Evolutionary conservation across 768 basidiomycete species (phyloP).

Genomic region (Phylloporus scabripes): DNA sequence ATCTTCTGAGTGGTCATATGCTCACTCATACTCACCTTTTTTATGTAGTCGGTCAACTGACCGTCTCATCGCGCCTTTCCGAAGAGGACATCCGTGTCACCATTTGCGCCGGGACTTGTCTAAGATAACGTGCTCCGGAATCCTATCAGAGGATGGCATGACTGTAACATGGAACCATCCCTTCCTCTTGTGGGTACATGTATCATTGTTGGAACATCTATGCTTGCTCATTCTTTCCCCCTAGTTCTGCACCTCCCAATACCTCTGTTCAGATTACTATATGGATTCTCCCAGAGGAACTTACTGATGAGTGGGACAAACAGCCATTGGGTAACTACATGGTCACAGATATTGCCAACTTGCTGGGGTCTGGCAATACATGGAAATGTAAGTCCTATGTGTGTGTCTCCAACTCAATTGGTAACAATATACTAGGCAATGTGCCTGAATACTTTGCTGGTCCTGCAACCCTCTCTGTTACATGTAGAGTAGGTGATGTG

Average conservation of each 20-base stretch:
- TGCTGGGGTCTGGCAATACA: background rate
- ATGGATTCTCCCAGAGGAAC: background rate
- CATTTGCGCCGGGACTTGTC: background rate
- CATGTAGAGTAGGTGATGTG: no score
- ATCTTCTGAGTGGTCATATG: background rate
- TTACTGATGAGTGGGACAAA: background rate
- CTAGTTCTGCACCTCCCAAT: background rate
- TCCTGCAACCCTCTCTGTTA: no score
- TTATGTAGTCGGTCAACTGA: background rate
- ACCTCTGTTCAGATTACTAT: background rate
- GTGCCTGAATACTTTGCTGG: no score
- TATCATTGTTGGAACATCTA: background rate
- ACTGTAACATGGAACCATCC: background rate
- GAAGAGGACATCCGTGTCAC: background rate
- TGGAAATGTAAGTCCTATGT: no score
- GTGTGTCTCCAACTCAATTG: no score
- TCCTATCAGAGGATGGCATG: background rate
- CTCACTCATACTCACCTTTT: background rate
- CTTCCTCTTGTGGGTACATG: background rate
- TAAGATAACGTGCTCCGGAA: background rate
- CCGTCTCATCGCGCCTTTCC: background rate
- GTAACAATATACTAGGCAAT: no score
- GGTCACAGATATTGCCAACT: background rate
- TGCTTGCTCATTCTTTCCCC: background rate
- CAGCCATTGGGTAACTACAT: background rate